phyloP scores from a whole-genome alignment of 768 basidiomycete genomes.

The Phlebiopsis flavidoalba region DNA sequence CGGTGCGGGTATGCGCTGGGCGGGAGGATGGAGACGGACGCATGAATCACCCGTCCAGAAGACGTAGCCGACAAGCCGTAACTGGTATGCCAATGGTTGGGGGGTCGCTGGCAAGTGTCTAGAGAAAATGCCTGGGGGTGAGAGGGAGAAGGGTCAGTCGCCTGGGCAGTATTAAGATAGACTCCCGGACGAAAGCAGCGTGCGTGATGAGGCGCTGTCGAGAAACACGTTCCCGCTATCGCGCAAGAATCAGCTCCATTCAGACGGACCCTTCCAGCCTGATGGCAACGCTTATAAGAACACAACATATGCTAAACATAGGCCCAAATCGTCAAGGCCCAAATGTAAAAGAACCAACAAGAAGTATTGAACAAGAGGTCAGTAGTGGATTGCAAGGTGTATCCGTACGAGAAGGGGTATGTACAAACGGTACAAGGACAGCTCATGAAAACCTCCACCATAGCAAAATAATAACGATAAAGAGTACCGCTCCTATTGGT shows the following conservation, averaged over 20 bases:
- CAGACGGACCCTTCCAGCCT: neutral
- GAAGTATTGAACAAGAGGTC: neutral
- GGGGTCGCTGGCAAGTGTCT: neutral
- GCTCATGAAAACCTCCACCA: constrained; percentile 72
- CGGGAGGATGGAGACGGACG: constrained; percentile 15
- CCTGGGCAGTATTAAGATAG: neutral
- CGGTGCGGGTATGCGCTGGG: constrained; percentile 6
- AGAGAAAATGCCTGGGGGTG: neutral
- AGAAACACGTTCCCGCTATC: constrained; percentile 7
- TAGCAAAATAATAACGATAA: constrained; percentile 73
- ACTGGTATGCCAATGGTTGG: constrained; percentile 12
- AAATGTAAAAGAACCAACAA: neutral
- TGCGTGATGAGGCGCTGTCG: neutral
- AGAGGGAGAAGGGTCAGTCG: constrained; percentile 5
- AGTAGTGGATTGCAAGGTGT: neutral
- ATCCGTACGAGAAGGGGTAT: constrained; percentile 10
- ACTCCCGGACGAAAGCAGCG: neutral
- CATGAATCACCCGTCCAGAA: too few relatives aligned
- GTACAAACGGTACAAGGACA: constrained; percentile 7
- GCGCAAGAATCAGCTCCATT: constrained; percentile 2
- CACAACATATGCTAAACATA: neutral
- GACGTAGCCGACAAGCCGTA: constrained; percentile 12
- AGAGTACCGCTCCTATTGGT: constrained; percentile 75
- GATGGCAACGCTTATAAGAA: neutral
- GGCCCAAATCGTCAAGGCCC: neutral